Evolutionary conservation across 2,329 filamentous ascomycete genomes (phyloP).

Genomic region (Fonsecaea multimorphosa): DNA sequence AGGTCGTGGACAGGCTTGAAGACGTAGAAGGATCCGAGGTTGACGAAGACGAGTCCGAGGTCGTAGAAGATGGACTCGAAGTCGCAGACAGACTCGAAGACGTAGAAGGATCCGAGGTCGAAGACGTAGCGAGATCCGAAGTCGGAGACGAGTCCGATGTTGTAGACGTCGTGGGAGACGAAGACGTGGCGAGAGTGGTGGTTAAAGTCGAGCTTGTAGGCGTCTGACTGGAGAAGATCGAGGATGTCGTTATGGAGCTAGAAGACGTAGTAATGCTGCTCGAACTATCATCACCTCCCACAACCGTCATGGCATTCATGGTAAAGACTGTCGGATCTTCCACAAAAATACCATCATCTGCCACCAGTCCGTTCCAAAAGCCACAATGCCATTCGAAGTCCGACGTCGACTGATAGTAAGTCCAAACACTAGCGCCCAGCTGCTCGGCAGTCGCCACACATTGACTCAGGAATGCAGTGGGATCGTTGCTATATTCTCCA

Average conservation of each 20-base stretch:
- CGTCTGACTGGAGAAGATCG: not conserved
- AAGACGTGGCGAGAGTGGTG: not conserved
- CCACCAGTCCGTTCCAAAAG: constrained; percentile 16
- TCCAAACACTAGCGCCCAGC: constrained; percentile 15
- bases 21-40: too few relatives aligned
- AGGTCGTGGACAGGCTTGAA: too few relatives aligned
- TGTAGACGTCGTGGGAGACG: constrained; percentile 1
- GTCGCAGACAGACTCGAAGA: too few relatives aligned
- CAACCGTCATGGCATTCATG: constrained; percentile 20
- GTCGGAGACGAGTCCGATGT: not conserved
- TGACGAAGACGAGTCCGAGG: too few relatives aligned
- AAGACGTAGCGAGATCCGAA: too few relatives aligned
- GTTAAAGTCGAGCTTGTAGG: not conserved
- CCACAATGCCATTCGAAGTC: constrained; percentile 16
- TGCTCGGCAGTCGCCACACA: constrained; percentile 19
- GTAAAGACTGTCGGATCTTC: constrained; percentile 19
- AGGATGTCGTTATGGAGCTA: constrained; percentile 8
- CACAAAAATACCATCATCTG: constrained; percentile 20
- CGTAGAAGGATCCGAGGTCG: too few relatives aligned
- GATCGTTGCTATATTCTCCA: constrained; percentile 6
- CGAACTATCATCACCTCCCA: constrained; percentile 6
- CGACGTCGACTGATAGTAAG: constrained; percentile 16
- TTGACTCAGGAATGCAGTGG: constrained; percentile 12
- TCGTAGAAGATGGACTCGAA: too few relatives aligned
- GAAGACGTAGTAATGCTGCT: constrained; percentile 12